Conservation (phyloP, 179 eudicot genomes). For the Patellifolia procumbens region DNA sequence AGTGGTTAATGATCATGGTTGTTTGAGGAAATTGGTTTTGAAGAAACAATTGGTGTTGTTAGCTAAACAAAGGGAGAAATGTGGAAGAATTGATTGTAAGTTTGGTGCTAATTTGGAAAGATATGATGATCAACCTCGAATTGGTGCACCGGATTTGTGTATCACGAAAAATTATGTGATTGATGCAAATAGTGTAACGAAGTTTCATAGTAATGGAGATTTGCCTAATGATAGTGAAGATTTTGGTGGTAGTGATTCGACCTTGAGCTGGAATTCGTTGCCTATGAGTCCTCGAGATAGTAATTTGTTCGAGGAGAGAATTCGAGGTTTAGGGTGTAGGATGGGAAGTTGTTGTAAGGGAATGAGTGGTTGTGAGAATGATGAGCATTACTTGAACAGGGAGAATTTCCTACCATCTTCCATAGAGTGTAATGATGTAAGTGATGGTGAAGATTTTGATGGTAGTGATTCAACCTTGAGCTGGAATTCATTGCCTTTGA, state of each 20-base stretch:
- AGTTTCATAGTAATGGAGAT: background rate
- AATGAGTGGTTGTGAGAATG: background rate
- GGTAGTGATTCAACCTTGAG: no score
- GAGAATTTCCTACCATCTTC: slow-evolving; percentile 14
- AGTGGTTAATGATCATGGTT: slow-evolving; percentile 10
- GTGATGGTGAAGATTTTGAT: no score
- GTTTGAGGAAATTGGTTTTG: slow-evolving; percentile 23
- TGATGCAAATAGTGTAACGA: background rate
- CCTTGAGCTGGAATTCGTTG: no score
- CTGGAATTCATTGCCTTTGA: no score
- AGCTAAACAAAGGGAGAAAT: slow-evolving; percentile 15
- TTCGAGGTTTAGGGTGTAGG: background rate
- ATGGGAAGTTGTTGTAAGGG: background rate
- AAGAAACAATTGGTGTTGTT: slow-evolving; percentile 17
- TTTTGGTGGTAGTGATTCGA: no score
- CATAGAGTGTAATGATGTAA: background rate
- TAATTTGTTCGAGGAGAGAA: background rate
- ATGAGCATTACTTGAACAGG: background rate
- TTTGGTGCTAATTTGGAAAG: background rate
- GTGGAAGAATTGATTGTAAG: background rate
- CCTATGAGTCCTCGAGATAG: background rate
- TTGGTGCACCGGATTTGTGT: background rate
- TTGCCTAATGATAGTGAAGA: no score
- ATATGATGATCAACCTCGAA: slow-evolving; percentile 7
- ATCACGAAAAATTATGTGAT: background rate